Base-by-base conservation (phyloP, 176 grass and related monocot genomes). In the Carex myosuroides region DNA sequence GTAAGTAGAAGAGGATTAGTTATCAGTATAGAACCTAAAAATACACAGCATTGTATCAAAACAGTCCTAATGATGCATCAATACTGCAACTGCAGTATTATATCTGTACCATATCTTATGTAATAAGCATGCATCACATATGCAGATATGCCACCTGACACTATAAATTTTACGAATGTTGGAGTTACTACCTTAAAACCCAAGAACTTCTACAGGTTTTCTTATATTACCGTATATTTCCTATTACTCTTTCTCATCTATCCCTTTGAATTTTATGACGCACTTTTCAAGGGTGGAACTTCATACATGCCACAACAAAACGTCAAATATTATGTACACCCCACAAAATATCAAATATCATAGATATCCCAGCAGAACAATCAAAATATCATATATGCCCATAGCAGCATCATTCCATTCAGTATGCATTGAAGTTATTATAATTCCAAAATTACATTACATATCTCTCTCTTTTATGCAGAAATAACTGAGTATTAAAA, bases 1-100 rank as follows among this genome's bases (percentile, higher is more conserved):
- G 84, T 72, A 87, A 79, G 60, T 22, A 63, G 7, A 10, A 88
- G 79, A 60, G 52, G 60, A 16, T 13, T 44, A 44, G 42, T 44
- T 44, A 62, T 63, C n/a, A 63, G 26, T 37, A 37, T 3, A 81
- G 8, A 83, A 29, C 5, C n/a, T 70, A 44, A 54, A 44, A 80
- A 65, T 55, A 70, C 0, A 56, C 4, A 13, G 50, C 22, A 76
- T 76, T 56, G 14, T 32, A 77, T 56, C 13, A 55, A 55, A 17
- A 77, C 11, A 14, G 22, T 32, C 50, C 5, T 3, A 76, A 26
- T 77, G 46, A 56, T 78, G 24, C 9, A 26, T 18, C 11, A 2
- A 57, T 56, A 32, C 24, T 56, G 73, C 13, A 77, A 17, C 46
- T 57, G 32, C 12, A 57, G 50, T 68, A 39, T 39, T 39, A 39